Evolutionary conservation across 805 yeast species (phyloP), one percentile per base, ranked within the genome.

Genomic region (Myxozyma udenii): DNA sequence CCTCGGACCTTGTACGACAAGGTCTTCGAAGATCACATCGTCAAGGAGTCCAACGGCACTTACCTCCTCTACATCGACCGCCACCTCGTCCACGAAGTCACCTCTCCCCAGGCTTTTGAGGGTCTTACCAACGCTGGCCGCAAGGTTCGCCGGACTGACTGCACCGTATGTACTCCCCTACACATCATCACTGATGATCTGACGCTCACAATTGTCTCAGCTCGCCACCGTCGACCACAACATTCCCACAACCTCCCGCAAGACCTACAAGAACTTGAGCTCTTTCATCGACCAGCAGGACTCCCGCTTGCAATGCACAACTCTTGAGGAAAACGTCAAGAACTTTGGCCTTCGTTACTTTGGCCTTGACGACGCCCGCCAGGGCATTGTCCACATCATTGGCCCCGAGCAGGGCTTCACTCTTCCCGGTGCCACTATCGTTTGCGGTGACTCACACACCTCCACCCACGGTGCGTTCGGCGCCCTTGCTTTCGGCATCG

Each of bases 361-460:
- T 60, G 98, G 98, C 62, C 87, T 93, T 95, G 78, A 83, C 53
- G 98, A 91, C 72, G 78, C 78, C 58, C 83, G 98, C 72, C 99
- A 93, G 73, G 98, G 99, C 64, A 93, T 93, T 67, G 98, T 93
- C 50, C 99, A 93, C 71, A 87, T 93, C 61, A 95, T 93, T 54
- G 99, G 98, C 43, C 99, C 98, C 35, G 98, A 93, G 70, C 98
- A 93, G 73, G 98, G 98, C 46, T 93, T 93, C 74, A 93, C 98
- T 32, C 77, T 93, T 47, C 98, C 98, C 33, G 98, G 98, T 64
- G 89, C 98, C 46, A 93, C 98, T 3, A 96, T 93, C 30, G 99
- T 93, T 40, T 93, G 98, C 74, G 99, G 99, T 71, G 99, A 93
- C 70, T 89, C 97, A 3, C 99, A 93, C 70, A 93, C 98, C 24